phyloP scores from a whole-genome alignment of 495 filamentous ascomycete genomes.

The Hyaloscypha bicolor region DNA sequence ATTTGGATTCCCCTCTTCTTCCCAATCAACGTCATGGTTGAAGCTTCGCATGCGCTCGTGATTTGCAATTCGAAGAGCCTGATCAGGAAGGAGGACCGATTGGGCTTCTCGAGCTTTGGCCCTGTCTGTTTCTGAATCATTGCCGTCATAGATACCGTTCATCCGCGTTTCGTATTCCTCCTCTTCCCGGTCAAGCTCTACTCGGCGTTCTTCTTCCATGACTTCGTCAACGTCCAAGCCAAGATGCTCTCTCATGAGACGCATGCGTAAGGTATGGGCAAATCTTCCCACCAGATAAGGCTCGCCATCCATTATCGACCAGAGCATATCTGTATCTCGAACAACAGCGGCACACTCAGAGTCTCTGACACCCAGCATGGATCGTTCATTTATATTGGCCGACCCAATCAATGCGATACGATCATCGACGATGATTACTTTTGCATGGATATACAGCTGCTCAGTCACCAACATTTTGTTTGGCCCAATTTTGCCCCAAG shows the following conservation, averaged over 20 bases:
- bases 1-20: conserved; percentile 38
- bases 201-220: conserved; percentile 74
- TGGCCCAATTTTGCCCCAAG: conserved; percentile 92
- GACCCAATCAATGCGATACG: conserved; percentile 92
- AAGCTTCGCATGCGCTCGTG: conserved; percentile 71
- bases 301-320: conserved; percentile 86
- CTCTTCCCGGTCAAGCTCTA: conserved; percentile 51
- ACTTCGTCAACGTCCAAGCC: conserved; percentile 93
- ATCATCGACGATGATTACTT: conserved; percentile 96
- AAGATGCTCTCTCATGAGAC: conserved; percentile 96
- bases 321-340: conserved; percentile 90
- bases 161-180: conserved; percentile 52
- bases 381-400: conserved; percentile 98
- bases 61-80: conserved; percentile 17
- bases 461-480: conserved; percentile 85
- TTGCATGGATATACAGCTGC: conserved; percentile 98
- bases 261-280: conserved; percentile 88
- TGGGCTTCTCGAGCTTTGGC: background rate
- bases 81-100: conserved; percentile 23
- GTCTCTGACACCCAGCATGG: conserved; percentile 89
- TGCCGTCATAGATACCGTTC: conserved; percentile 51
- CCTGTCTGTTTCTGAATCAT: conserved; percentile 21
- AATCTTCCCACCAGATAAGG: conserved; percentile 90
- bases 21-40: conserved; percentile 71
- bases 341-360: conserved; percentile 92